A percentile compares a stretch with the other conserved stretches of the same genome.
Evolutionary conservation across 768 basidiomycete genomes (phyloP).

Genomic region (Panus rudis): DNA sequence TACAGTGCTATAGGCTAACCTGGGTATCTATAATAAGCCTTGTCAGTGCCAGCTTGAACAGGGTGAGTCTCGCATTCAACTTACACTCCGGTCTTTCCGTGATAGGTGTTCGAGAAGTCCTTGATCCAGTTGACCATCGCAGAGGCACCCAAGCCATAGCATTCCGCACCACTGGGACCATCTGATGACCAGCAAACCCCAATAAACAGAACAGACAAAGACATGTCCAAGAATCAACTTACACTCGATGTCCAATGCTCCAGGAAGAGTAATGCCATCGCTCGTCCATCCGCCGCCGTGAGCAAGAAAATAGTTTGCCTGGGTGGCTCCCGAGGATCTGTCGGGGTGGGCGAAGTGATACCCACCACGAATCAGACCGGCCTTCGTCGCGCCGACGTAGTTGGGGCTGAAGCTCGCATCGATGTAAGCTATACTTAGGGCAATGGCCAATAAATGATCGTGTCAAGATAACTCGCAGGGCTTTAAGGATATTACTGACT

Average conservation of each 20-base stretch:
- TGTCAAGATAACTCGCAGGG: too few species aligned
- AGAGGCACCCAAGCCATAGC: constrained; percentile 46
- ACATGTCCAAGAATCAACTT: constrained; percentile 6
- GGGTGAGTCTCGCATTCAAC: not conserved
- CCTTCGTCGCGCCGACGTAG: constrained; percentile 50
- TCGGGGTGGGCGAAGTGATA: constrained; percentile 60
- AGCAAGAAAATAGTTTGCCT: constrained; percentile 52
- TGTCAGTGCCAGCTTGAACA: not conserved
- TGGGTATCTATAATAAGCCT: too few species aligned
- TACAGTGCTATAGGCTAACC: too few species aligned
- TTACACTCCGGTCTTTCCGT: constrained; percentile 40
- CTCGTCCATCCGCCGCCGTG: constrained; percentile 51
- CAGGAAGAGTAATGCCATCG: constrained; percentile 57
- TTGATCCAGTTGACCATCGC: constrained; percentile 59
- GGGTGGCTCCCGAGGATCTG: constrained; percentile 44
- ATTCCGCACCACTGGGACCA: constrained; percentile 42
- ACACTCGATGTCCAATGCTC: constrained; percentile 61
- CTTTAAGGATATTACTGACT: constrained; percentile 33
- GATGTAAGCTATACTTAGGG: constrained; percentile 24
- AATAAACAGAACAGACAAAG: not conserved
- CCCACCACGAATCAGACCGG: constrained; percentile 49
- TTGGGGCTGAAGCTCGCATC: constrained; percentile 40
- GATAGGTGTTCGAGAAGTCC: constrained; percentile 57
- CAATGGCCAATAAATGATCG: not conserved
- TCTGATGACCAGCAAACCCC: too few species aligned